Evolutionary conservation across 768 basidiomycete species (phyloP).

Genomic region (Artomyces pyxidatus): DNA sequence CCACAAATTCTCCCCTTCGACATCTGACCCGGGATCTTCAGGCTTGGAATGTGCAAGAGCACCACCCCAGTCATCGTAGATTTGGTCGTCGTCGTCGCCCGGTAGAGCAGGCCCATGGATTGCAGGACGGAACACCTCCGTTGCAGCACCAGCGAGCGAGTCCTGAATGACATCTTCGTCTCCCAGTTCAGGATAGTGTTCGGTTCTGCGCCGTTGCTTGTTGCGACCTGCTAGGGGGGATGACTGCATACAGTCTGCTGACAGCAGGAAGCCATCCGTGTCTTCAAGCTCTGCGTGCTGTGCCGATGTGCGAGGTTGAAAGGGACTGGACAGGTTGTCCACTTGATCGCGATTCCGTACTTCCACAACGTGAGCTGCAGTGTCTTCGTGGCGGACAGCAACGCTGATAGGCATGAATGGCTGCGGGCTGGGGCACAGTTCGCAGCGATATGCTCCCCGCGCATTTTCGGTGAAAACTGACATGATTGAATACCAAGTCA

Average conservation of each 20-base stretch:
- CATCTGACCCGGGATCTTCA: background rate
- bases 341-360: background rate
- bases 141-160: too few relatives aligned
- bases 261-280: background rate
- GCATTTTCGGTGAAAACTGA: too few relatives aligned
- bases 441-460: too few relatives aligned
- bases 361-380: background rate
- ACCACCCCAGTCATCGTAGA: constrained; percentile 12
- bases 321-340: background rate
- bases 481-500: too few relatives aligned
- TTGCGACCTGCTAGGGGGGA: background rate
- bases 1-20: background rate
- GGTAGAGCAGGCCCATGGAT: constrained; percentile 10
- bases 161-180: background rate
- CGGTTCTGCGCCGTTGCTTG: background rate
- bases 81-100: background rate
- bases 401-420: too few relatives aligned
- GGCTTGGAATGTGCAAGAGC: background rate
- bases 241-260: background rate
- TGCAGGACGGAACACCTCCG: too few relatives aligned
- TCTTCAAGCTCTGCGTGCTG: background rate
- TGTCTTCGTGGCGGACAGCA: too few relatives aligned
- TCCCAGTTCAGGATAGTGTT: background rate
- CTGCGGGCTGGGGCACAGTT: too few relatives aligned
- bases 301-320: background rate